Percentiles rank a stretch among this genome's conserved stretches.
These are phyloP conservation scores for Nevesoporus exiguus DNA, from an alignment of 768 basidiomycete genomes.

Conservation along the genomic window DNA sequence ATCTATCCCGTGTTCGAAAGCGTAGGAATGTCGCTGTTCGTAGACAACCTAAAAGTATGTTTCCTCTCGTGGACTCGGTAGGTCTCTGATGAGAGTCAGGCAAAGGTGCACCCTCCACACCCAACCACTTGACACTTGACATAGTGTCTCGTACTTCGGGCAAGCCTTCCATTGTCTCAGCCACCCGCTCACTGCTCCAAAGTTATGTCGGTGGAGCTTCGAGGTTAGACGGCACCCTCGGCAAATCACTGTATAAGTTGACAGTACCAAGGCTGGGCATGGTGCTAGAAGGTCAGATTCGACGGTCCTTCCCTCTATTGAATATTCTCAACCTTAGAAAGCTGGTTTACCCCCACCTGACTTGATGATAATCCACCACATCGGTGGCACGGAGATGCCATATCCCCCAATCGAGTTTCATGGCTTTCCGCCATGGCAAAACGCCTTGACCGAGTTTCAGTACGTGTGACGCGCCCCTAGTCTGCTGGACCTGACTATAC, in stretches of 20 bases:
- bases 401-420: conserved; percentile 58
- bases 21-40: conserved; percentile 28
- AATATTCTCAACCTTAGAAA: conserved; percentile 37
- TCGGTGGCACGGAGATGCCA: conserved; percentile 38
- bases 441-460: conserved; percentile 78
- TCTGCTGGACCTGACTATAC: conserved; percentile 3
- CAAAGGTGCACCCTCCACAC: conserved; percentile 9
- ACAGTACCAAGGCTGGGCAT: conserved; percentile 45
- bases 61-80: not conserved
- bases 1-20: conserved; percentile 14
- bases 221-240: not conserved
- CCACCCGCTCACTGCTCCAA: conserved; percentile 45
- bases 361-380: conserved; percentile 69
- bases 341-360: conserved; percentile 64
- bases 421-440: conserved; percentile 85
- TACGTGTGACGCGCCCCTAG: conserved; percentile 34
- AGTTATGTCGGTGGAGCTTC: conserved; percentile 5
- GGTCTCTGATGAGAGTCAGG: conserved; percentile 13
- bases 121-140: conserved; percentile 43
- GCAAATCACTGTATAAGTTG: conserved; percentile 30
- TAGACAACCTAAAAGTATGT: conserved; percentile 23
- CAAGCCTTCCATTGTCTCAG: conserved; percentile 62
- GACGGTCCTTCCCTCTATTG: not conserved
- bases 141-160: conserved; percentile 58
- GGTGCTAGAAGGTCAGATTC: conserved; percentile 55